phyloP scores from a whole-genome alignment of 2,329 filamentous ascomycete species.

The Domatiomyces catenatus region DNA sequence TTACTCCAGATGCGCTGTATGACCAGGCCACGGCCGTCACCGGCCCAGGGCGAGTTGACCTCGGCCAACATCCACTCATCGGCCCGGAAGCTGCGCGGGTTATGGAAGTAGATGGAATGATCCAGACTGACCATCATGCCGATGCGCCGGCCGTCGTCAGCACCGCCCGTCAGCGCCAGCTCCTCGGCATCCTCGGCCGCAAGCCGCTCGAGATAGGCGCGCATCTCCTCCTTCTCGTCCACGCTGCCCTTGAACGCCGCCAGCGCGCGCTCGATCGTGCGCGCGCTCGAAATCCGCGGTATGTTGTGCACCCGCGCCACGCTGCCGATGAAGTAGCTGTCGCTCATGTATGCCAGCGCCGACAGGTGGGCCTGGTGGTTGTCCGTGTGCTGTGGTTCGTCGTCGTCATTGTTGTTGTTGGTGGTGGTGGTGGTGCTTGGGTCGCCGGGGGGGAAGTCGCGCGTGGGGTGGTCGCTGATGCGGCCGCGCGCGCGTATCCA shows the following conservation, averaged over 20 bases:
- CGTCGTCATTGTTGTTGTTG: conserved; percentile 10
- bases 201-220: conserved; percentile 26
- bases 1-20: conserved; percentile 35
- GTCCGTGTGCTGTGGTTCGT: not conserved
- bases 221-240: conserved; percentile 27
- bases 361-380: conserved; percentile 35
- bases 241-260: conserved; percentile 28
- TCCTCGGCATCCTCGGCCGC: conserved; percentile 29
- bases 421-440: conserved; percentile 4
- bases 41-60: conserved; percentile 37
- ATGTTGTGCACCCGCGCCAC: conserved; percentile 66
- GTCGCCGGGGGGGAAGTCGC: conserved; percentile 14
- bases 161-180: conserved; percentile 18
- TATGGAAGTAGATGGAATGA: conserved; percentile 38
- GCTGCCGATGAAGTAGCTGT: conserved; percentile 86
- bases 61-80: conserved; percentile 38
- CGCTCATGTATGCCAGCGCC: conserved; percentile 83
- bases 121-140: conserved; percentile 39
- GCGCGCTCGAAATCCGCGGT: conserved; percentile 52
- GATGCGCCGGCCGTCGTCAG: conserved; percentile 16
- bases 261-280: conserved; percentile 26
- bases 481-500: conserved; percentile 25
- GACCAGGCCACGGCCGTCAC: conserved; percentile 34
- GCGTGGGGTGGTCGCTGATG: conserved; percentile 16
- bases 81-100: conserved; percentile 31